Base-by-base conservation (phyloP, 176 grass and related monocot genomes). In the Carex scoparia region DNA sequence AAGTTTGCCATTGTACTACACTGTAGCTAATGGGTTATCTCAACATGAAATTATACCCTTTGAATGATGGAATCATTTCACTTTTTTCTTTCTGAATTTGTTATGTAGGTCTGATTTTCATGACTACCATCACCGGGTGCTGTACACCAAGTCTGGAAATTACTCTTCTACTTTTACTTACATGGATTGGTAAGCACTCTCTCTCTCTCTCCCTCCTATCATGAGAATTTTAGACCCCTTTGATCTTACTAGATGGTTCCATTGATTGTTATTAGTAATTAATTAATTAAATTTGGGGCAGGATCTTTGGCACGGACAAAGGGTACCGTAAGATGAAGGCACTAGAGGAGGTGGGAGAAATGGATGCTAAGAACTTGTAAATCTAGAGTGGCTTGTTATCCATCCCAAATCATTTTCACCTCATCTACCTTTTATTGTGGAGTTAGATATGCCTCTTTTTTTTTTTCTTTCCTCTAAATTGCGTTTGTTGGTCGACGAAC, bases 151-250 rank as follows among this genome's bases (percentile, higher is more conserved):
- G 53, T 96, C 91, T 10, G 91, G 91, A 16, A 93, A 93, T 79
- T 97, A 97, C 53, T 88, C 94, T 57, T 97, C 94, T n/a, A 94
- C 94, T 82, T 97, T 97, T 88, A 86, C 93, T 79, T 97, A 97
- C 82, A 97, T 97, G 94, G 94, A 97, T 87, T 94, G 94, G 94
- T 97, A 70, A 84, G 85, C 53, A 78, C 11, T 40, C 23, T 23
- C 23, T 23, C 56, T 1, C 5, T 62, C n/a, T 74, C 11, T 86
- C 23, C 84, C 31, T 80, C 30, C 9, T 51, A 16, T 18, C n/a
- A 55, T 46, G 31, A 57, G 57, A 28, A 60, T 61, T 15, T 67
- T 51, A 63, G 49, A 16, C 59, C 19, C 13, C 81, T 73, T 55
- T 10, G 5, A 84, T 54, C 57, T 14, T 18, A 53, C 32, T 42